These are phyloP conservation scores for Ceratocystis ficicola DNA, from an alignment of 2,329 filamentous ascomycete genomes.

Conservation along the genomic window DNA sequence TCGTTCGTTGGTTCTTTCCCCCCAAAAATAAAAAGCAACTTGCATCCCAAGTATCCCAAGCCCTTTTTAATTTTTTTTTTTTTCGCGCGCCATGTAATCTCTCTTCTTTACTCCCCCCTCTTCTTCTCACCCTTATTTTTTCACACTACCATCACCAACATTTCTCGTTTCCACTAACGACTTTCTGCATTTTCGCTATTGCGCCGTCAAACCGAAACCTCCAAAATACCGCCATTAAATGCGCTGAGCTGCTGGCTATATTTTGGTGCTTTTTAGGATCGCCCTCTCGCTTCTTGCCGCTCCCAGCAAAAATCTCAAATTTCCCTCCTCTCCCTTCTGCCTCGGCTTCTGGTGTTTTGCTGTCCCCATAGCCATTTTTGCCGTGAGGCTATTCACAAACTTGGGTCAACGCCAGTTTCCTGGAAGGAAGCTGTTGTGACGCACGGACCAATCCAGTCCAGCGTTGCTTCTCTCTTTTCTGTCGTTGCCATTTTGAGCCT, in stretches of 20 bases:
- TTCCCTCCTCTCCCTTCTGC: background rate
- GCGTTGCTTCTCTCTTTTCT: constrained; percentile 19
- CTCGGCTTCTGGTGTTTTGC: constrained; percentile 2
- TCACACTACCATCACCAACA: constrained; percentile 9
- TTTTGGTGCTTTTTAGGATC: background rate
- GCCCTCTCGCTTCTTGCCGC: background rate
- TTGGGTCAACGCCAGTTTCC: constrained; percentile 14
- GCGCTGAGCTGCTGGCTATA: constrained; percentile 16
- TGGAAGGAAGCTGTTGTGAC: constrained; percentile 22
- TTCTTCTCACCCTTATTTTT: constrained; percentile 13
- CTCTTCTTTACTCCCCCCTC: constrained; percentile 14
- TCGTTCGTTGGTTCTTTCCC: constrained; percentile 15
- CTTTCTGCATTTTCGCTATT: constrained; percentile 16
- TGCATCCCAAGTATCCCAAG: constrained; percentile 21
- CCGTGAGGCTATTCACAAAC: constrained; percentile 17
- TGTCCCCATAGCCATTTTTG: constrained; percentile 9
- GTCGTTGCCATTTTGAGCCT: constrained; percentile 22
- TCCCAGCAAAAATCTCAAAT: background rate
- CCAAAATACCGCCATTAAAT: constrained; percentile 10
- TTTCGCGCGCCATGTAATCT: constrained; percentile 3
- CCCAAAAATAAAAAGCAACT: constrained; percentile 14
- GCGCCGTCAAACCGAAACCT: constrained; percentile 13
- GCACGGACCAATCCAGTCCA: constrained; percentile 19
- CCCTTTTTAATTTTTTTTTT: constrained; percentile 13
- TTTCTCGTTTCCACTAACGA: background rate